phyloP scores from a whole-genome alignment of 306 rosid species.

The Prosopis cineraria region DNA sequence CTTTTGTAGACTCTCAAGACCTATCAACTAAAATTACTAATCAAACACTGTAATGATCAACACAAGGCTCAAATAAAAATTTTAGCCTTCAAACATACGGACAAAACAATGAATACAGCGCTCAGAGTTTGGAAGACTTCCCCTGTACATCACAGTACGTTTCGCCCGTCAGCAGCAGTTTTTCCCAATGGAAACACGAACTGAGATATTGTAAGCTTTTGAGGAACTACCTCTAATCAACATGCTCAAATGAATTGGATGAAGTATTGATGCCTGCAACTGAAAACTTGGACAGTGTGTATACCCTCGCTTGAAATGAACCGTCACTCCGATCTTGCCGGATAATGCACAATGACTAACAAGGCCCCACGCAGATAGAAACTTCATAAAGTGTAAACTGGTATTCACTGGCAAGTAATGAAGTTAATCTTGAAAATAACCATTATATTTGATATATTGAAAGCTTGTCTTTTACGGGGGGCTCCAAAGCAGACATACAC shows the following conservation, averaged over 20 bases:
- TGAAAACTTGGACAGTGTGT: conserved; percentile 42
- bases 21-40: conserved; percentile 44
- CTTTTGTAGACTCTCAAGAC: conserved; percentile 23
- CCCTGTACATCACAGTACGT: conserved; percentile 67
- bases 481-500: conserved; percentile 92
- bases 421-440: background rate
- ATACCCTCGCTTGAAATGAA: conserved; percentile 41
- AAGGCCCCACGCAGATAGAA: conserved; percentile 47
- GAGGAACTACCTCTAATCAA: conserved; percentile 44
- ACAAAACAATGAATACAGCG: conserved; percentile 57
- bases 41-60: conserved; percentile 44
- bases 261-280: conserved; percentile 34
- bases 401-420: conserved; percentile 25
- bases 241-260: conserved; percentile 56
- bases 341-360: conserved; percentile 49
- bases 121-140: conserved; percentile 54
- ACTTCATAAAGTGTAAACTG: conserved; percentile 40
- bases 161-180: conserved; percentile 40
- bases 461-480: conserved; percentile 81
- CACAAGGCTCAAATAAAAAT: conserved; percentile 44
- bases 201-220: conserved; percentile 37
- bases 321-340: conserved; percentile 41
- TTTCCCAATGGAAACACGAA: conserved; percentile 44
- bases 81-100: conserved; percentile 48
- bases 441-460: conserved; percentile 83